Evolutionary conservation across 352 stramenopile species (phyloP), one percentile per base, ranked within the genome.

Genomic region (Phytophthora vignae): DNA sequence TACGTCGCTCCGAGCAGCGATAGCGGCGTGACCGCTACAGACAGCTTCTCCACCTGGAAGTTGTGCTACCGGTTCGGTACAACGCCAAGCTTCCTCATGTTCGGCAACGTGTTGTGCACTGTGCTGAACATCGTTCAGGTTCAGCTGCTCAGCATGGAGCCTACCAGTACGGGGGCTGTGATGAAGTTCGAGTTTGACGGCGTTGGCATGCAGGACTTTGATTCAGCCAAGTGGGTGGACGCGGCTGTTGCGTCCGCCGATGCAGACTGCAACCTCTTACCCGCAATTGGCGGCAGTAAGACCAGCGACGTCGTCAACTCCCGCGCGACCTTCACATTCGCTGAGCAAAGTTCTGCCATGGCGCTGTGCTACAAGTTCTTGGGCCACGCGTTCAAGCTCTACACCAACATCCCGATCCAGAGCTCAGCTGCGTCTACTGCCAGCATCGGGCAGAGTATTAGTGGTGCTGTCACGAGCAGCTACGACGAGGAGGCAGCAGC

Each of bases 11-110:
- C 74, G 12, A 36, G 19, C 4, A 73, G 57, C 3, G 64, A 53
- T 4, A 74, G 42, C 25, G 52, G 38, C 0, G 14, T 74, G 8
- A 56, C 33, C 2, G 58, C 65, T 3, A 69, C 63, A 0, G 40
- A 62, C 14, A 77, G 64, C 1, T 69, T 89, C 12, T 80, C 80
- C 9, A 83, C 77, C 0, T 93, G 85, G 85, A 93, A 93, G 53
- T 64, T 93, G 17, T 93, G 85, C 60, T 93, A 91, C 63, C 79
- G 77, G 10, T 93, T 93, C 42, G 85, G 82, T 7, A 89, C 77
- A 57, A 84, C 81, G 7, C 42, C 73, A 0, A 61, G 68, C 14
- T 91, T 72, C 40, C 57, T 90, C 38, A 83, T 93, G 79, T 93
- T 91, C 67, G 82, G 81, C 8, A 69, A 90, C 53, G 85, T 93